phyloP scores from a whole-genome alignment of 805 yeast genomes.

The Metschnikowia cerradonensis region DNA sequence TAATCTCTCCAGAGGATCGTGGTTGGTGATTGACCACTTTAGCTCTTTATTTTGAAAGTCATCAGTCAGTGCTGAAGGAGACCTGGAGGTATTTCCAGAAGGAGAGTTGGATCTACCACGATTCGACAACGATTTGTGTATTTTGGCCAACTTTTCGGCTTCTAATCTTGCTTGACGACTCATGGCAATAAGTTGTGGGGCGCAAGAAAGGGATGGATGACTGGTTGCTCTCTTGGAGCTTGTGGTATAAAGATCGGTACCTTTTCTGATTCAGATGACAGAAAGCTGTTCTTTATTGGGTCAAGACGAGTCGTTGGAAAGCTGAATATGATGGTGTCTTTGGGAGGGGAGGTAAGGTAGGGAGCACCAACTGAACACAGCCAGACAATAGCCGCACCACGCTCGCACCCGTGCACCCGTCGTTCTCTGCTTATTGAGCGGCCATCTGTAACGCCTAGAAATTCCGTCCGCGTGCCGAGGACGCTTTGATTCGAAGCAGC shows the following conservation, averaged over 20 bases:
- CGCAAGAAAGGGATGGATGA: background rate
- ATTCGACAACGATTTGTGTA: conserved; percentile 33
- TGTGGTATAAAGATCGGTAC: too few relatives aligned
- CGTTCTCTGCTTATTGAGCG: background rate
- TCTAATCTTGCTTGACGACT: conserved; percentile 36
- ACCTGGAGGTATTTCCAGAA: conserved; percentile 26
- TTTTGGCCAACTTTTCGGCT: conserved; percentile 39
- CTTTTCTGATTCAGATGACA: background rate
- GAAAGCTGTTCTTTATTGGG: background rate
- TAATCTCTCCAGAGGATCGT: conserved; percentile 70
- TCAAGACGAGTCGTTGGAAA: background rate
- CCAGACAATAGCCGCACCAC: conserved; percentile 1
- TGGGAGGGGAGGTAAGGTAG: background rate
- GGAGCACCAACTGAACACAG: conserved; percentile 3
- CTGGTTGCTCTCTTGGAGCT: background rate
- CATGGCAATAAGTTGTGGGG: conserved; percentile 21
- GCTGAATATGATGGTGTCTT: background rate
- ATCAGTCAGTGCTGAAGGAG: conserved; percentile 34
- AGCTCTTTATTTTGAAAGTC: conserved; percentile 38
- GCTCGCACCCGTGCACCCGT: background rate
- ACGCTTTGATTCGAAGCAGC: background rate
- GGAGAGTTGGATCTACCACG: conserved; percentile 40
- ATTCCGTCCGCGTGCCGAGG: background rate
- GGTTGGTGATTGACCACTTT: conserved; percentile 64
- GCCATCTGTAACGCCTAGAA: background rate